Conservation (phyloP, 1,284 basidiomycete species). For the Ustilago lituana region DNA sequence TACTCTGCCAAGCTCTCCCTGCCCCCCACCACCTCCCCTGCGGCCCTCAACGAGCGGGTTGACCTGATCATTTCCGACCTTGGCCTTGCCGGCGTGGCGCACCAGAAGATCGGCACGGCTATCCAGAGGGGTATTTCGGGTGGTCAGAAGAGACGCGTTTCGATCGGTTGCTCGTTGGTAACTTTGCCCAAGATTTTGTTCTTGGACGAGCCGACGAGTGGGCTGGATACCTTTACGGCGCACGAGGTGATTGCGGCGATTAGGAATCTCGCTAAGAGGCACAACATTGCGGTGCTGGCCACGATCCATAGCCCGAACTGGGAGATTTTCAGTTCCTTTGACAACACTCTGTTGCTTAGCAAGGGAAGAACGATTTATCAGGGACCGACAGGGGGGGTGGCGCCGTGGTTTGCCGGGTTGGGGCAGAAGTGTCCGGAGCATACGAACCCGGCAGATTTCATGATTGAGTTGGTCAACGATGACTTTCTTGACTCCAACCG, state of each 20-base stretch:
- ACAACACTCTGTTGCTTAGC: slow-evolving; percentile 61
- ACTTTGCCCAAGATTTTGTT: slow-evolving; percentile 67
- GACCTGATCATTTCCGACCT: slow-evolving; percentile 58
- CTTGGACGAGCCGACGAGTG: slow-evolving; percentile 69
- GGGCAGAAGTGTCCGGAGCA: slow-evolving; percentile 47
- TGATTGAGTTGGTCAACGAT: slow-evolving; percentile 61
- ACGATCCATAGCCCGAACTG: slow-evolving; percentile 68
- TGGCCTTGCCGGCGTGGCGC: slow-evolving; percentile 58
- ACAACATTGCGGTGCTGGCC: slow-evolving; percentile 63
- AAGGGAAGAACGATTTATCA: slow-evolving; percentile 57
- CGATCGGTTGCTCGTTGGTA: slow-evolving; percentile 67
- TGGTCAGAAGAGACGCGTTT: slow-evolving; percentile 68
- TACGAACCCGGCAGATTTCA: slow-evolving; percentile 65
- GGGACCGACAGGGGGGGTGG: slow-evolving; percentile 40
- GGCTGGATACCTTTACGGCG: slow-evolving; percentile 58
- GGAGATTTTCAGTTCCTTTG: slow-evolving; percentile 63
- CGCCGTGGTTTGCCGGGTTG: slow-evolving; percentile 48
- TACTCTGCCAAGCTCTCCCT: slow-evolving; percentile 65
- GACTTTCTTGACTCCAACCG: slow-evolving; percentile 46
- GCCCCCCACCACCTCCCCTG: slow-evolving; percentile 2
- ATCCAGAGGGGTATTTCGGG: slow-evolving; percentile 69
- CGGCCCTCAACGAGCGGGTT: slow-evolving; percentile 16
- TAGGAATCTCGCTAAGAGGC: slow-evolving; percentile 42
- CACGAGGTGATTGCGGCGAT: slow-evolving; percentile 65
- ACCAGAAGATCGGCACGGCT: slow-evolving; percentile 68